Conservation (phyloP, 2,329 filamentous ascomycete species). For the Hypoxylon sp. region DNA sequence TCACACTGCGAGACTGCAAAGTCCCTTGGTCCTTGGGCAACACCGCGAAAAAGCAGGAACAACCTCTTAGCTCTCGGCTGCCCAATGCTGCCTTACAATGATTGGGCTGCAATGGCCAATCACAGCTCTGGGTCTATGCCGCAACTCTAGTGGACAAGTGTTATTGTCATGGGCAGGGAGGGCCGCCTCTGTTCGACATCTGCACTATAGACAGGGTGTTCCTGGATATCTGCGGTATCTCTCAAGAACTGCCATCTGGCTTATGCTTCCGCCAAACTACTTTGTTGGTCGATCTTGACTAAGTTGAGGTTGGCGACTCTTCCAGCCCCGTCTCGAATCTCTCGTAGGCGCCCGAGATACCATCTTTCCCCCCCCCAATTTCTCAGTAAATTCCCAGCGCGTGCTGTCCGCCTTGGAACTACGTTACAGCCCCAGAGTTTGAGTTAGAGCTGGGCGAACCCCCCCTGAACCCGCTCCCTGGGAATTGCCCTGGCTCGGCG, state of each 20-base stretch:
- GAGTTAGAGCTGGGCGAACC: slow-evolving; percentile 43
- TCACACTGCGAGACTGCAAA: slow-evolving; percentile 25
- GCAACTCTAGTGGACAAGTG: slow-evolving; percentile 28
- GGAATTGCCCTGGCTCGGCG: slow-evolving; percentile 41
- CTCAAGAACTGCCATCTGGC: slow-evolving; percentile 34
- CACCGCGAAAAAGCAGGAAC: slow-evolving; percentile 35
- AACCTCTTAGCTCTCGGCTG: slow-evolving; percentile 34
- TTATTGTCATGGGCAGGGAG: slow-evolving; percentile 34
- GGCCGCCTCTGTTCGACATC: slow-evolving; percentile 24
- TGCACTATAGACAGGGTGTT: slow-evolving; percentile 42
- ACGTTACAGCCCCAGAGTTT: slow-evolving; percentile 42
- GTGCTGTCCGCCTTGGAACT: slow-evolving; percentile 34
- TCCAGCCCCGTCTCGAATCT: slow-evolving; percentile 41
- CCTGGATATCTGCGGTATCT: slow-evolving; percentile 37
- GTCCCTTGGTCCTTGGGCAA: slow-evolving; percentile 44
- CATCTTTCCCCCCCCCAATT: slow-evolving; percentile 30
- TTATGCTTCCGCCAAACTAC: slow-evolving; percentile 31
- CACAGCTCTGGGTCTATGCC: slow-evolving; percentile 29
- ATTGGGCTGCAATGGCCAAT: slow-evolving; percentile 40
- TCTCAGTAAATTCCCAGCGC: slow-evolving; percentile 33
- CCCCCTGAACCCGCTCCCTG: slow-evolving; percentile 33
- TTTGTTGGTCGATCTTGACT: slow-evolving; percentile 44
- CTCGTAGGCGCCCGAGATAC: slow-evolving; percentile 42
- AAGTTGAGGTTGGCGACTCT: slow-evolving; percentile 33
- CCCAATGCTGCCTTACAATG: slow-evolving; percentile 46